Percentiles rank a stretch among this genome's conserved stretches.
Conservation (phyloP, 805 yeast species). For the Komagataella mondaviorum region DNA sequence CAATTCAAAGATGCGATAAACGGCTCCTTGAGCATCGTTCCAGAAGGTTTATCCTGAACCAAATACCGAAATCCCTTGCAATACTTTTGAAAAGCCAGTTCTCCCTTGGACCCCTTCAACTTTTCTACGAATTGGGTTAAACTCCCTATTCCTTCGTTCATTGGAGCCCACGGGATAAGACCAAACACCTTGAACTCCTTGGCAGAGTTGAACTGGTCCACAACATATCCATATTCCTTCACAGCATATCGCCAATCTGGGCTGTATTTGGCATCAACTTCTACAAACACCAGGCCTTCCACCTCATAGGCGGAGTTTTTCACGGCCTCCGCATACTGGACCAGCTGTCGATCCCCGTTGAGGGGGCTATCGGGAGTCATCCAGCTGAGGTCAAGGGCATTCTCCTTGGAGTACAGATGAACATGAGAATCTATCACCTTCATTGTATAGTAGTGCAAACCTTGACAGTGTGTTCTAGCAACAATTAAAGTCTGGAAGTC, state of each 20-base stretch:
- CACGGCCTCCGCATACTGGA: constrained; percentile 12
- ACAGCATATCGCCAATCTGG: constrained; percentile 14
- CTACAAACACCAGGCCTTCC: constrained; percentile 20
- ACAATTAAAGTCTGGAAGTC: neutral
- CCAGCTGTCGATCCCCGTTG: constrained; percentile 11
- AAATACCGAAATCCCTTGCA: constrained; percentile 28
- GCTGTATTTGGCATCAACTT: constrained; percentile 17
- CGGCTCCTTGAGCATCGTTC: constrained; percentile 15
- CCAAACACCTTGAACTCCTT: constrained; percentile 6
- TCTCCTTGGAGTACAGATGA: constrained; percentile 17
- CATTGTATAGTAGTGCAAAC: neutral
- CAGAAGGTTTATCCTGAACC: constrained; percentile 26
- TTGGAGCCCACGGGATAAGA: constrained; percentile 32
- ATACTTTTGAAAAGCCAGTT: constrained; percentile 4
- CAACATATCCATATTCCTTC: constrained; percentile 15
- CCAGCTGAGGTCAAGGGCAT: constrained; percentile 18
- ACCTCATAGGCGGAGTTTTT: constrained; percentile 5
- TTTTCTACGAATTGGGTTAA: constrained; percentile 9
- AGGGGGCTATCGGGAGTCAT: constrained; percentile 17
- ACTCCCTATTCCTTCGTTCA: constrained; percentile 16
- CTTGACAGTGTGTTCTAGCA: neutral
- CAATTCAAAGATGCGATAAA: constrained; percentile 21
- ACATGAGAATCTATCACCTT: constrained; percentile 21
- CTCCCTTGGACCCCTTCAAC: constrained; percentile 5
- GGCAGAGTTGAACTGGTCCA: constrained; percentile 8